A percentile compares a stretch with the other conserved stretches of the same genome.
Conservation (phyloP, 257 asterid genomes). For the Scutellaria baicalensis region DNA sequence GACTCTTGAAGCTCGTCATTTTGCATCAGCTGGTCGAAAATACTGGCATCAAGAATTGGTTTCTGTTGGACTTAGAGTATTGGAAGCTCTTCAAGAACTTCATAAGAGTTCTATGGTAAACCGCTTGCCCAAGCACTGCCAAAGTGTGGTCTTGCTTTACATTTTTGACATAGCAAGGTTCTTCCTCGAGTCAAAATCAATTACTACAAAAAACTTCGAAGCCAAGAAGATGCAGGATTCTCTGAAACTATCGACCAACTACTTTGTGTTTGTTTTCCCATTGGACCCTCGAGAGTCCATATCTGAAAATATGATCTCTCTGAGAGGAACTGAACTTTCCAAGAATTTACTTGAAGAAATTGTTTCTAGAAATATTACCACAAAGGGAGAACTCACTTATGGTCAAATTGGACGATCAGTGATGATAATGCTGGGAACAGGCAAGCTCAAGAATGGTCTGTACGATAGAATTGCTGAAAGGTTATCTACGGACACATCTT, state of each 20-base stretch:
- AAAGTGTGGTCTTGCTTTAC: conserved; percentile 21
- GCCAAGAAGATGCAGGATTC: conserved; percentile 9
- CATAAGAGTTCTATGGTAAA: not conserved
- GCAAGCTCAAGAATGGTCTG: conserved; percentile 21
- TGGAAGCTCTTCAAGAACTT: conserved; percentile 31
- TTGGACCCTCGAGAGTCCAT: conserved; percentile 27
- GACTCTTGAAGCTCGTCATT: conserved; percentile 24
- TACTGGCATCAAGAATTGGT: conserved; percentile 32
- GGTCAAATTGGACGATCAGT: conserved; percentile 38
- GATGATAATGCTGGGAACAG: conserved; percentile 36
- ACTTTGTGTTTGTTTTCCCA: conserved; percentile 32
- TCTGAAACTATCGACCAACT: conserved; percentile 7
- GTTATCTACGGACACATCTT: not conserved
- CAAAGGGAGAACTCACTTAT: conserved; percentile 10
- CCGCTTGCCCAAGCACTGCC: conserved; percentile 12
- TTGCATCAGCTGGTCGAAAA: conserved; percentile 31
- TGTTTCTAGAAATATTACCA: conserved; percentile 2
- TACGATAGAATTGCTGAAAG: conserved; percentile 14
- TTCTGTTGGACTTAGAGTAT: conserved; percentile 31
- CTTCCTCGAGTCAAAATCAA: conserved; percentile 5
- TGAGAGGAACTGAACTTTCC: conserved; percentile 34
- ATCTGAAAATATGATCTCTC: conserved; percentile 22
- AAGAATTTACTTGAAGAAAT: conserved; percentile 29
- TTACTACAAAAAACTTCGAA: not conserved
- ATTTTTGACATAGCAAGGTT: conserved; percentile 26